Percentiles rank a stretch among this genome's conserved stretches.
phyloP scores from a whole-genome alignment of 1,139 yeast species.

The Hansenula lynferdii region DNA sequence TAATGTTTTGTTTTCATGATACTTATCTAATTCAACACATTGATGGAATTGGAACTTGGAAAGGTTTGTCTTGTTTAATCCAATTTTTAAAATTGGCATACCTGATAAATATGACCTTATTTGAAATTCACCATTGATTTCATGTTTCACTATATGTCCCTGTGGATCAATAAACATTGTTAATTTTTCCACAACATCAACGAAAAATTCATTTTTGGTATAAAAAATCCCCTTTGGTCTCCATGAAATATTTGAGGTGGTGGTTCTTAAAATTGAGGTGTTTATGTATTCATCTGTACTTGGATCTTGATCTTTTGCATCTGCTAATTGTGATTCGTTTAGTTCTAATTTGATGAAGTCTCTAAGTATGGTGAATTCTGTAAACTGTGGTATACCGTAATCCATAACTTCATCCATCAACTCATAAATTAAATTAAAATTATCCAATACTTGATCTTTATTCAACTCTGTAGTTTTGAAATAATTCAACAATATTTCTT shows the following conservation, averaged over 20 bases:
- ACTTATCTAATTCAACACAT: slow-evolving; percentile 65
- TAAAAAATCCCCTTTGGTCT: slow-evolving; percentile 78
- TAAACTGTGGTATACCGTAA: slow-evolving; percentile 67
- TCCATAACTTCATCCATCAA: slow-evolving; percentile 71
- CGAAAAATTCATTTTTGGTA: slow-evolving; percentile 72
- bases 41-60: slow-evolving; percentile 63
- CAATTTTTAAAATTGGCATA: slow-evolving; percentile 68
- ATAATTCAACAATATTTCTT: slow-evolving; percentile 53
- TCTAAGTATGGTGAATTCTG: slow-evolving; percentile 65
- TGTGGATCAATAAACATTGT: slow-evolving; percentile 58
- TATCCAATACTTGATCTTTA: slow-evolving; percentile 58
- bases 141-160: slow-evolving; percentile 49
- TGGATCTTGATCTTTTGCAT: slow-evolving; percentile 12
- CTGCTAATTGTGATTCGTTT: slow-evolving; percentile 16
- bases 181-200: slow-evolving; percentile 65
- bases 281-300: slow-evolving; percentile 35
- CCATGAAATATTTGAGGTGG: slow-evolving; percentile 75
- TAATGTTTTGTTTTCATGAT: slow-evolving; percentile 47
- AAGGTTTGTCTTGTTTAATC: slow-evolving; percentile 50
- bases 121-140: slow-evolving; percentile 58
- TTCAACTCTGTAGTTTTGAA: slow-evolving; percentile 42
- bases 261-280: slow-evolving; percentile 64
- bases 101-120: slow-evolving; percentile 71
- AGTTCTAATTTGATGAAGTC: slow-evolving; percentile 52
- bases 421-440: slow-evolving; percentile 65